Conservation (phyloP, 2,329 filamentous ascomycete genomes). For the Delphinella strobiligena region DNA sequence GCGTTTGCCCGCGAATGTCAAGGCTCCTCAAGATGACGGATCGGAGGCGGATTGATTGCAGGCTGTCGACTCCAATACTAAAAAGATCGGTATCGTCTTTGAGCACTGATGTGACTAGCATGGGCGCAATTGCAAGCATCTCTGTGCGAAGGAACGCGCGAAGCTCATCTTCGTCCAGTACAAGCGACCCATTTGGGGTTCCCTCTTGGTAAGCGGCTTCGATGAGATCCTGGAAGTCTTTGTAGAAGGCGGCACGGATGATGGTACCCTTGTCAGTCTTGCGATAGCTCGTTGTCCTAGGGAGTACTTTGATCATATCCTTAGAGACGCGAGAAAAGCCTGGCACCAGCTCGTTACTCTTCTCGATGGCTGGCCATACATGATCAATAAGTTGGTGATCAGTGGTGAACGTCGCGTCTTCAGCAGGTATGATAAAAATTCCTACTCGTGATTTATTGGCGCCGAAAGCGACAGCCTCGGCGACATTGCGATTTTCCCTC, state of each 20-base stretch:
- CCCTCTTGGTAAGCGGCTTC: conserved; percentile 28
- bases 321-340: conserved; percentile 39
- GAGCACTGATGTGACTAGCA: conserved; percentile 12
- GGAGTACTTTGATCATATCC: conserved; percentile 39
- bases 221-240: conserved; percentile 33
- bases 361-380: conserved; percentile 37
- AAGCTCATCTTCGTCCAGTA: conserved; percentile 13
- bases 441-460: conserved; percentile 39
- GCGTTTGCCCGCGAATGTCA: conserved; percentile 32
- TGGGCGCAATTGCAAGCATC: conserved; percentile 12
- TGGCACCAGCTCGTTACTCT: conserved; percentile 35
- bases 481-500: conserved; percentile 37
- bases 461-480: conserved; percentile 46
- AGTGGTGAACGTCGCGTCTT: conserved; percentile 22
- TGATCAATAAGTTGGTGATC: conserved; percentile 34
- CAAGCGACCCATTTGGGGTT: conserved; percentile 12
- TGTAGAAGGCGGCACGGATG: conserved; percentile 38
- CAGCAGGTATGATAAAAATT: conserved; percentile 39
- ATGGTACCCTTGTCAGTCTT: conserved; percentile 44
- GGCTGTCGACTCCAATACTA: conserved; percentile 43
- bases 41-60: conserved; percentile 46
- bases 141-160: conserved; percentile 7
- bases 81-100: conserved; percentile 45
- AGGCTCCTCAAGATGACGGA: conserved; percentile 39
- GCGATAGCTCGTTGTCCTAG: conserved; percentile 30